Evolutionary conservation across 306 rosid species (phyloP).

Genomic region (Citrullus colocynthis): DNA sequence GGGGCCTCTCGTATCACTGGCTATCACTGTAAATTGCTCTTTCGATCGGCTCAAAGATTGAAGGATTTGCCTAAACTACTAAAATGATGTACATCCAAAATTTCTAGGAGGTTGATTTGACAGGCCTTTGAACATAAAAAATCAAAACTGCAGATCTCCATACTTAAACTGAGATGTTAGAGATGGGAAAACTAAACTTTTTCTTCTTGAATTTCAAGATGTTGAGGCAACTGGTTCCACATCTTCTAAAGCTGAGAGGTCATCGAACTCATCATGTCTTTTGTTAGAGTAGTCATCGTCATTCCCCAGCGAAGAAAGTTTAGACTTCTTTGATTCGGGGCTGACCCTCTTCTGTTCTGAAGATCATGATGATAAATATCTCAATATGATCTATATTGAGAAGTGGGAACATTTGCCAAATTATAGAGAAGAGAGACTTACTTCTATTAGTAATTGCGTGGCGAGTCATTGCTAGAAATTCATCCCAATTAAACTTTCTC

Average conservation of each 20-base stretch:
- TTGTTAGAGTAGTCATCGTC: neutral
- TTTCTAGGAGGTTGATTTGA: neutral
- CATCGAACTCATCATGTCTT: neutral
- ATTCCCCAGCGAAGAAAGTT: neutral
- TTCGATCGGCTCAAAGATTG: neutral
- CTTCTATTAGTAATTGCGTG: constrained; percentile 66
- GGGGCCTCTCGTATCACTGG: neutral
- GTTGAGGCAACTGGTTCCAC: neutral
- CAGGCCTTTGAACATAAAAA: neutral
- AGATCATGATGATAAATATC: neutral
- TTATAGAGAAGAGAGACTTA: constrained; percentile 9
- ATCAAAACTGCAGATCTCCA: neutral
- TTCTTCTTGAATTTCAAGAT: neutral
- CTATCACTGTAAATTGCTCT: neutral
- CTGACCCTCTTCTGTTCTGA: constrained; percentile 4
- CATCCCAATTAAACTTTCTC: constrained; percentile 66
- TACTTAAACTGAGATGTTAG: neutral
- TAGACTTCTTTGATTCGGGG: neutral
- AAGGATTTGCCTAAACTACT: neutral
- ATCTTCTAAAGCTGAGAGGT: neutral
- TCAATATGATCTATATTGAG: neutral
- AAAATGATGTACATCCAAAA: constrained; percentile 2
- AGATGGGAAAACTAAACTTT: neutral
- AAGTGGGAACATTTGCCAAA: neutral
- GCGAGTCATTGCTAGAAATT: constrained; percentile 71